Percentiles rank a stretch among this genome's conserved stretches.
These are phyloP conservation scores for Phytophthora niederhauseri DNA, from an alignment of 352 stramenopile genomes.

Conservation along the genomic window DNA sequence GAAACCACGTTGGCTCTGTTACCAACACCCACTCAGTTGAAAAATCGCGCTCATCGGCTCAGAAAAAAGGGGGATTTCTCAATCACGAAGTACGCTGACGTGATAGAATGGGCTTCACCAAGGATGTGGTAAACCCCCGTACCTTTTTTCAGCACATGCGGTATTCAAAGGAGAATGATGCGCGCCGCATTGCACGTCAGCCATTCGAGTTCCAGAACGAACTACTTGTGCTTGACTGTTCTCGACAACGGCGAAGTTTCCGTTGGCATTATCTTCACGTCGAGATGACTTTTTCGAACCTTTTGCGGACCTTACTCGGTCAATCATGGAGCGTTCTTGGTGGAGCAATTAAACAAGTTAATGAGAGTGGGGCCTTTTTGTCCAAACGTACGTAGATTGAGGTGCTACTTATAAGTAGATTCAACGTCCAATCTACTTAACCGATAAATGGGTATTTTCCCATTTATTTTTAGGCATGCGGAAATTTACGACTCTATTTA, in stretches of 20 bases:
- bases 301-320: not conserved
- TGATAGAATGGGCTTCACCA: constrained; percentile 6
- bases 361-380: too few relatives aligned
- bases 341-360: too few relatives aligned
- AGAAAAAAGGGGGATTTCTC: constrained; percentile 1
- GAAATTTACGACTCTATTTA: too few relatives aligned
- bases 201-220: constrained; percentile 12
- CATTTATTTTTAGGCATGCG: too few relatives aligned
- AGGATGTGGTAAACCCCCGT: too few relatives aligned
- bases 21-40: not conserved
- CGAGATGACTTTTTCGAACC: not conserved
- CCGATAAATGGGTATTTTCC: too few relatives aligned
- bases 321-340: not conserved
- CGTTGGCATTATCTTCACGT: constrained; percentile 4
- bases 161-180: too few relatives aligned
- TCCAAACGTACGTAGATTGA: too few relatives aligned
- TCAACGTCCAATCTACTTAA: too few relatives aligned
- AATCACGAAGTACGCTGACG: constrained; percentile 3
- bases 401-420: too few relatives aligned
- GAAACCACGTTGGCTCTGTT: not conserved
- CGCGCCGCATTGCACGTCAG: constrained; percentile 9
- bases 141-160: too few relatives aligned
- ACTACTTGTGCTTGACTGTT: constrained; percentile 3
- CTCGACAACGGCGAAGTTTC: constrained; percentile 3
- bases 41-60: constrained; percentile 1